Base-by-base conservation (phyloP, 306 rosid genomes). In the Acacia confusa region DNA sequence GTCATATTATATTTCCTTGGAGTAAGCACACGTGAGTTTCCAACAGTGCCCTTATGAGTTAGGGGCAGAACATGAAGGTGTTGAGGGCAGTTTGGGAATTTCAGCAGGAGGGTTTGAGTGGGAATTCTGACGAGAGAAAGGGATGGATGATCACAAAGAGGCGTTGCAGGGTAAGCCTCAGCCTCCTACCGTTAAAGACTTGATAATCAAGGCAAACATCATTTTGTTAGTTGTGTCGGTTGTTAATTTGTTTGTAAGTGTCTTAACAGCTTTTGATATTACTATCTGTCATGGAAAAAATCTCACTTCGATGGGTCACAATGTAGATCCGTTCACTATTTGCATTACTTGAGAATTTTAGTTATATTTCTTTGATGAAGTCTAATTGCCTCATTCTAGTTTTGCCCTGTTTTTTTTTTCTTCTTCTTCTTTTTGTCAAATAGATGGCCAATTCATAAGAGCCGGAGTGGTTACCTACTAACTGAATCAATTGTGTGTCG, bases 101-200 rank as follows among this genome's bases (percentile, higher is more conserved):
- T 75, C 22, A 24, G 14, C 15, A 0, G 27, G 16, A 10, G n/a
- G 9, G 15, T 63, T 84, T 57, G 70, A 53, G 76, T 78, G 48
- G n/a, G 75, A 67, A 50, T 70, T 12, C 19, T 14, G 76, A 53
- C 13, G 28, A 55, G 60, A 75, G 80, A 84, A 88, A 87, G 80
- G 58, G 80, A 87, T 66, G 17, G 86, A 44, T 34, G 11, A 78
- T 64, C 67, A 78, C 81, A 28, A 71, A 76, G 28, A 75, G 65
- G 76, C 52, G 91, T 84, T 91, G 88, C 41, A 7, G 72, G 65
- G 94, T 86, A 85, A 83, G 75, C 86, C 64, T 89, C 94, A 90
- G 75, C 75, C 88, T 80, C 92, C 94, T 72, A 88, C 84, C 90
- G 79, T 87, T 84, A 78, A 78, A 82, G 36, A 89, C 94, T 88